Conservation (phyloP, 2,329 filamentous ascomycete genomes). For the Zarea fungicola region DNA sequence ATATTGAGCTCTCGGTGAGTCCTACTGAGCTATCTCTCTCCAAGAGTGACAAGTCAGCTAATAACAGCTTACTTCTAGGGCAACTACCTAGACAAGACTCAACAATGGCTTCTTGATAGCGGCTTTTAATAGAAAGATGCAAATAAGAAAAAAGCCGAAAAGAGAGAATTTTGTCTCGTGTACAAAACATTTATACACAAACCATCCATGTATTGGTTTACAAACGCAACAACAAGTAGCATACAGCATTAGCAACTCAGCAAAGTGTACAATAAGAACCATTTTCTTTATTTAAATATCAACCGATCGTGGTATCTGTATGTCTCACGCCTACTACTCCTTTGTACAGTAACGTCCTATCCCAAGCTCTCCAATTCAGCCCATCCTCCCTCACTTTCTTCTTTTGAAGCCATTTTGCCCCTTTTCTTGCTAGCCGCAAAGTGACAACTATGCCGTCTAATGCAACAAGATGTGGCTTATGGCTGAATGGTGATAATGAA, state of each 20-base stretch:
- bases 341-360: constrained; percentile 20
- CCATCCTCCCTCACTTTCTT: constrained; percentile 10
- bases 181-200: constrained; percentile 5
- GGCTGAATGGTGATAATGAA: constrained; percentile 4
- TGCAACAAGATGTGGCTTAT: not conserved
- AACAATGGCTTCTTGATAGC: constrained; percentile 28
- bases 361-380: constrained; percentile 5
- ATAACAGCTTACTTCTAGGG: constrained; percentile 25
- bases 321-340: constrained; percentile 17
- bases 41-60: no score
- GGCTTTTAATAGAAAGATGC: constrained; percentile 27
- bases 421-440: not conserved
- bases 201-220: not conserved
- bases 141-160: not conserved
- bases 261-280: constrained; percentile 13
- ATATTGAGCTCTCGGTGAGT: constrained; percentile 69
- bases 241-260: constrained; percentile 6
- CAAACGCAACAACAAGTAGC: not conserved
- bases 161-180: not conserved
- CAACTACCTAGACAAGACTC: constrained; percentile 24
- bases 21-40: no score
- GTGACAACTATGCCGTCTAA: not conserved
- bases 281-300: not conserved
- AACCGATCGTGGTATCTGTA: constrained; percentile 20
- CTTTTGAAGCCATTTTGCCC: constrained; percentile 15